A percentile compares a stretch with the other conserved stretches of the same genome.
These are phyloP conservation scores for Rubroshorea leprosula DNA, from an alignment of 345 rosid species.

Conservation along the genomic window DNA sequence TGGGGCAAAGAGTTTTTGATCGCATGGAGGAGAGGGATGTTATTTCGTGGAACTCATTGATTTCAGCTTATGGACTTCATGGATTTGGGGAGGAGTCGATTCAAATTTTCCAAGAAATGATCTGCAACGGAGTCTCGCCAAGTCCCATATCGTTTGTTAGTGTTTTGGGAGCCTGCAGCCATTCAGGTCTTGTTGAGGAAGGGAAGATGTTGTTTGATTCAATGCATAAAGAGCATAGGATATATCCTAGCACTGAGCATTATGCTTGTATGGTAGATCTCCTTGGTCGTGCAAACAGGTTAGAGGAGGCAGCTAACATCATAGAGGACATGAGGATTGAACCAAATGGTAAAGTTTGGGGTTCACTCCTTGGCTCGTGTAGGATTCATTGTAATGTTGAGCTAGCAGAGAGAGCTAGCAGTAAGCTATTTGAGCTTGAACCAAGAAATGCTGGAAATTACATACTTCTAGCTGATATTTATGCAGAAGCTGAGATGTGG, in stretches of 20 bases:
- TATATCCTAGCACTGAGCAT: constrained; percentile 70
- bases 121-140: constrained; percentile 44
- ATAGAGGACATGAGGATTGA: constrained; percentile 62
- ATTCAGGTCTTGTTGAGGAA: constrained; percentile 76
- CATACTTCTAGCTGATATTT: constrained; percentile 70
- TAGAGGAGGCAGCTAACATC: constrained; percentile 71
- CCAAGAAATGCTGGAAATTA: constrained; percentile 74
- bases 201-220: constrained; percentile 61
- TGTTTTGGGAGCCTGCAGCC: constrained; percentile 94
- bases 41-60: constrained; percentile 83
- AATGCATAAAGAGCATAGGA: constrained; percentile 52
- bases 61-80: constrained; percentile 75
- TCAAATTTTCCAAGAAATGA: constrained; percentile 62
- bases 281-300: constrained; percentile 82
- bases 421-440: constrained; percentile 62
- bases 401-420: constrained; percentile 77
- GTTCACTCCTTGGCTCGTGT: constrained; percentile 87
- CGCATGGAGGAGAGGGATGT: constrained; percentile 62
- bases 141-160: constrained; percentile 63
- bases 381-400: constrained; percentile 75
- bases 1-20: constrained; percentile 64
- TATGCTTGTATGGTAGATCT: constrained; percentile 98
- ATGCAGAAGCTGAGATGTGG: constrained; percentile 78
- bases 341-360: constrained; percentile 84
- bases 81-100: constrained; percentile 75